These are phyloP conservation scores for Tricholoma furcatifolium DNA, from an alignment of 768 basidiomycete genomes.

Conservation along the genomic window DNA sequence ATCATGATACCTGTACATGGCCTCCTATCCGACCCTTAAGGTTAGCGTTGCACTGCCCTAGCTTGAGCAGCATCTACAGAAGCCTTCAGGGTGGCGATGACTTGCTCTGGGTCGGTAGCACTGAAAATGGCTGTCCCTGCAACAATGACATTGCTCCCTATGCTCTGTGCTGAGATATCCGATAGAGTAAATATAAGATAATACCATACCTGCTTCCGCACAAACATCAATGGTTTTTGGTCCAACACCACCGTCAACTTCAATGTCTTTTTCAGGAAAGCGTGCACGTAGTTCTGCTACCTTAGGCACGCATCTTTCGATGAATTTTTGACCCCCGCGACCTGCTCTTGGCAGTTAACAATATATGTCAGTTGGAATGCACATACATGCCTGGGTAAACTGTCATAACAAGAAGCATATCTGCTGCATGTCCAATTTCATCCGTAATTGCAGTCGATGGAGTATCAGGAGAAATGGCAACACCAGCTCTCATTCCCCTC, in stretches of 20 bases:
- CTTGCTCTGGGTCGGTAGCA: conserved; percentile 72
- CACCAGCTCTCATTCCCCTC: conserved; percentile 90
- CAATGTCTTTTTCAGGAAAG: conserved; percentile 94
- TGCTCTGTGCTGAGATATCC: not conserved
- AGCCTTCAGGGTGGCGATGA: conserved; percentile 71
- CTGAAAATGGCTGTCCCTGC: conserved; percentile 96
- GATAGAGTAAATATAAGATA: not conserved
- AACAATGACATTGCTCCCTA: conserved; percentile 97
- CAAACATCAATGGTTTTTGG: conserved; percentile 85
- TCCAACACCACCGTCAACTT: conserved; percentile 98
- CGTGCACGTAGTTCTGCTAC: conserved; percentile 85
- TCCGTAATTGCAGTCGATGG: conserved; percentile 87
- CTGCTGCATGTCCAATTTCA: conserved; percentile 76
- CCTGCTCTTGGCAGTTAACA: conserved; percentile 39
- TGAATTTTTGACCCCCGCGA: conserved; percentile 94
- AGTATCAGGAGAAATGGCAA: conserved; percentile 96
- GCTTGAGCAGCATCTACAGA: conserved; percentile 69
- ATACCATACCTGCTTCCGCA: conserved; percentile 74
- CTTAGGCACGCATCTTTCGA: conserved; percentile 90
- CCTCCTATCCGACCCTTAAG: not conserved
- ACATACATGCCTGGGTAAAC: conserved; percentile 77
- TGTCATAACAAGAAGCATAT: conserved; percentile 98
- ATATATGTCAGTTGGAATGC: not conserved
- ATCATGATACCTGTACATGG: not conserved
- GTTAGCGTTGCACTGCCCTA: conserved; percentile 26